Conservation (phyloP, 192 early-diverging fungal genomes). For the Coemansia sp. region DNA sequence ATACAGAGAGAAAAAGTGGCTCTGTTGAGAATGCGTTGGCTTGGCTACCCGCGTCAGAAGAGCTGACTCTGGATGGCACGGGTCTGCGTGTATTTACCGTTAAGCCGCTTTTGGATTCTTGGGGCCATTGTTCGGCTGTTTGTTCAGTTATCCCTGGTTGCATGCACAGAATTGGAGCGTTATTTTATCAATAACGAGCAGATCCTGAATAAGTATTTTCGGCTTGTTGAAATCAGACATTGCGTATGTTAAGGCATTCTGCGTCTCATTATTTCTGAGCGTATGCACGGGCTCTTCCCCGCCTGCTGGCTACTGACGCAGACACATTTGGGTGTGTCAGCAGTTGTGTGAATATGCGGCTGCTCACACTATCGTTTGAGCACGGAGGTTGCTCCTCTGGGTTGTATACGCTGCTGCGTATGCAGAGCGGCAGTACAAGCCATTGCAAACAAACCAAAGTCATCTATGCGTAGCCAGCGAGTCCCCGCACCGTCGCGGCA, state of each 20-base stretch:
- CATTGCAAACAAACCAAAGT: neutral
- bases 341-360: conserved; percentile 2
- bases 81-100: conserved; percentile 3
- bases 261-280: neutral
- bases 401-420: neutral
- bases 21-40: no score
- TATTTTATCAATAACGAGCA: conserved; percentile 1
- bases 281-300: conserved; percentile 2
- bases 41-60: no score
- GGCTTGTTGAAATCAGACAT: neutral
- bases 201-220: neutral
- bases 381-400: neutral
- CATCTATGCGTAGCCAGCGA: neutral
- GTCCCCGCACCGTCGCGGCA: neutral
- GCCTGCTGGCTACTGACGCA: conserved; percentile 6
- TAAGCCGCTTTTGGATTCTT: neutral
- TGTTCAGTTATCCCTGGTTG: neutral
- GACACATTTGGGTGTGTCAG: conserved; percentile 5
- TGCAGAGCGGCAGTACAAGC: neutral
- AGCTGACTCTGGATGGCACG: no score
- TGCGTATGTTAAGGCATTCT: neutral
- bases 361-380: neutral
- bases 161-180: neutral
- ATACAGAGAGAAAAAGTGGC: no score
- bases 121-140: neutral